Evolutionary conservation across 2,329 filamentous ascomycete genomes (phyloP).

Genomic region (Pseudocercospora vitis): DNA sequence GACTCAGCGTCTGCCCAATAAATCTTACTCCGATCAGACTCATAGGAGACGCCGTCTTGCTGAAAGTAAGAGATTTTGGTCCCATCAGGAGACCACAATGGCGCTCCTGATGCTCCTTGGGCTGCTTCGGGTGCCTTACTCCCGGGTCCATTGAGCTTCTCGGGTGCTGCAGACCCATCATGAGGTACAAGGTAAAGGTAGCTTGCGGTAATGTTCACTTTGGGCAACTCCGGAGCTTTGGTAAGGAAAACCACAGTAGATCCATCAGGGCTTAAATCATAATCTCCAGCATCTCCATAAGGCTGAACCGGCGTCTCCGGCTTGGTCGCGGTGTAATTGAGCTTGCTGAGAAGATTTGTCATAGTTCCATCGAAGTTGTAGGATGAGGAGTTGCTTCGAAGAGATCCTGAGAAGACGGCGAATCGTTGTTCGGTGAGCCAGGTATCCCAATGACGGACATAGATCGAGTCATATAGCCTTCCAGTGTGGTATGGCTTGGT

Average conservation of each 20-base stretch:
- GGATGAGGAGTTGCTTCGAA: constrained; percentile 30
- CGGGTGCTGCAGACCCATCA: constrained; percentile 29
- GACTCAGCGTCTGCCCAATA: constrained; percentile 28
- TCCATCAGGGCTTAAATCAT: constrained; percentile 30
- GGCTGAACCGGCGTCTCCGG: constrained; percentile 29
- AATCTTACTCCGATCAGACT: constrained; percentile 28
- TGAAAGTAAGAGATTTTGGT: constrained; percentile 28
- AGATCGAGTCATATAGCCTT: constrained; percentile 52
- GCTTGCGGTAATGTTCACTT: constrained; percentile 29
- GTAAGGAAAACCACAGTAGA: constrained; percentile 29
- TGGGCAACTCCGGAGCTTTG: constrained; percentile 30
- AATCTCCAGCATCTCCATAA: constrained; percentile 26
- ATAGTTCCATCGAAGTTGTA: constrained; percentile 24
- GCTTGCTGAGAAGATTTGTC: constrained; percentile 27
- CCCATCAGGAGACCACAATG: constrained; percentile 28
- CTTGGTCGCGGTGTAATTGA: constrained; percentile 29
- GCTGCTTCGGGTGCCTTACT: constrained; percentile 28
- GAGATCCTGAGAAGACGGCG: constrained; percentile 51
- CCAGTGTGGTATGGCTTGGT: constrained; percentile 49
- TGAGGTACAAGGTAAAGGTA: constrained; percentile 32
- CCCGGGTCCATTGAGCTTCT: constrained; percentile 29
- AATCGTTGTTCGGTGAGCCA: constrained; percentile 52
- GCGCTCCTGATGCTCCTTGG: constrained; percentile 26
- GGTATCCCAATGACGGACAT: constrained; percentile 56
- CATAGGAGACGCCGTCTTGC: constrained; percentile 29